phyloP scores from a whole-genome alignment of 2,329 filamentous ascomycete genomes.

The Amylocarpus encephaloides region DNA sequence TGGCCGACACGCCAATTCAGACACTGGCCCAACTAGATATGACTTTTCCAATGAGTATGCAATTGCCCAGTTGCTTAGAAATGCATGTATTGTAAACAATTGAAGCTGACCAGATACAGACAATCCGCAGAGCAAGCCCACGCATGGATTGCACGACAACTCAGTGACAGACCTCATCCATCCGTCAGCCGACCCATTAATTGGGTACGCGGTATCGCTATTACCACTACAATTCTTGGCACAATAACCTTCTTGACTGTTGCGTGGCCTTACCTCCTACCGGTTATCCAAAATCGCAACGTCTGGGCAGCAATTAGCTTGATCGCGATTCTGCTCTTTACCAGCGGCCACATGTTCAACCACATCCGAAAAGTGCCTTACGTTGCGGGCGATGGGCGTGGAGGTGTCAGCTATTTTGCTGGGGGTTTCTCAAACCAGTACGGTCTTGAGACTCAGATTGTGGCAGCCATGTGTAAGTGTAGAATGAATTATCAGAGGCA shows the following conservation, averaged over 20 bases:
- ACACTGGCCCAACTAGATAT: constrained; percentile 66
- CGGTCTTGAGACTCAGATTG: constrained; percentile 90
- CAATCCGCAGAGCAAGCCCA: constrained; percentile 73
- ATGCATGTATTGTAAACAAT: background rate
- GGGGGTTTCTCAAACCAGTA: constrained; percentile 89
- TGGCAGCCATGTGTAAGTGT: constrained; percentile 84
- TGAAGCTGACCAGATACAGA: constrained; percentile 38
- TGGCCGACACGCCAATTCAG: constrained; percentile 69
- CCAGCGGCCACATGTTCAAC: constrained; percentile 98
- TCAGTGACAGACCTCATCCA: constrained; percentile 73
- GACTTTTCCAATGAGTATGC: constrained; percentile 78
- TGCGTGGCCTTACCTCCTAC: constrained; percentile 71
- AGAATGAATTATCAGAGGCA: background rate
- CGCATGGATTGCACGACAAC: constrained; percentile 69
- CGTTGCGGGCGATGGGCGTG: constrained; percentile 74
- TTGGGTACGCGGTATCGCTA: constrained; percentile 67
- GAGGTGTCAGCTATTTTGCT: constrained; percentile 85
- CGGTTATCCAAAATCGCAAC: constrained; percentile 82
- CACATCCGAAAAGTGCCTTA: constrained; percentile 96
- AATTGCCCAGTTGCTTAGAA: background rate
- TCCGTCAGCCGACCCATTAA: constrained; percentile 79
- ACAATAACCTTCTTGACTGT: constrained; percentile 62
- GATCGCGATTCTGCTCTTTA: constrained; percentile 86
- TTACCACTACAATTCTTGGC: constrained; percentile 64
- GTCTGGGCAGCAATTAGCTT: constrained; percentile 88